Conservation (phyloP, 2,329 filamentous ascomycete species). For the Parasarocladium wereldwijsianum region DNA sequence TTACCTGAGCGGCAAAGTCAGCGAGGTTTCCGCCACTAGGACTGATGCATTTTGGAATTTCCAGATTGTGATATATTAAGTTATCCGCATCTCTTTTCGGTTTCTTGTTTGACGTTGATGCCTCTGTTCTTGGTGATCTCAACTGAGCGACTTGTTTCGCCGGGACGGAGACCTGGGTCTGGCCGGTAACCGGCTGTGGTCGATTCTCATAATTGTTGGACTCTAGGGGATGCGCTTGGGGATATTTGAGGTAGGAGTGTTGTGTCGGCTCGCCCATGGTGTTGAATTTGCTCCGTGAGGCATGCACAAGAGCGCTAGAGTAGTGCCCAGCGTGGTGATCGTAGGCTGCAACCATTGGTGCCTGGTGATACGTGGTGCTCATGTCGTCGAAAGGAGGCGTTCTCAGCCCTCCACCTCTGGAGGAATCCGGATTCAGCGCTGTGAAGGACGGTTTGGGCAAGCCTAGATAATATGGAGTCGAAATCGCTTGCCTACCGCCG, state of each 20-base stretch:
- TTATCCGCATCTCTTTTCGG: conserved; percentile 13
- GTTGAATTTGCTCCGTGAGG: conserved; percentile 17
- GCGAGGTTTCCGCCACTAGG: conserved; percentile 60
- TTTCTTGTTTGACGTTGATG: no score
- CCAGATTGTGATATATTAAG: conserved; percentile 44
- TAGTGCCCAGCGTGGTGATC: conserved; percentile 29
- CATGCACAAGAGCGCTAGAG: conserved; percentile 18
- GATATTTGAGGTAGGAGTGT: conserved; percentile 6
- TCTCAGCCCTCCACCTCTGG: conserved; percentile 23
- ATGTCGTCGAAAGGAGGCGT: conserved; percentile 38
- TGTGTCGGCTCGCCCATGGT: no score
- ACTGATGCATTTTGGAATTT: conserved; percentile 64
- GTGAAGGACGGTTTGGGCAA: not conserved
- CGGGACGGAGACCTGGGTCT: no score
- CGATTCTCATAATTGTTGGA: no score
- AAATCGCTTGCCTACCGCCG: not conserved
- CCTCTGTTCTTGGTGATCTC: no score
- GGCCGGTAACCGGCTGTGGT: no score
- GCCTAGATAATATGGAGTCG: not conserved
- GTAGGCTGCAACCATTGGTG: conserved; percentile 28
- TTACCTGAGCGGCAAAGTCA: conserved; percentile 71
- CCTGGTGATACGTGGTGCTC: conserved; percentile 36
- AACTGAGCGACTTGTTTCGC: conserved; percentile 1
- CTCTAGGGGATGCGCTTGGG: conserved; percentile 1
- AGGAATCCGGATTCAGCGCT: no score